phyloP scores from a whole-genome alignment of 352 stramenopile species.

The Phytophthora sojae region DNA sequence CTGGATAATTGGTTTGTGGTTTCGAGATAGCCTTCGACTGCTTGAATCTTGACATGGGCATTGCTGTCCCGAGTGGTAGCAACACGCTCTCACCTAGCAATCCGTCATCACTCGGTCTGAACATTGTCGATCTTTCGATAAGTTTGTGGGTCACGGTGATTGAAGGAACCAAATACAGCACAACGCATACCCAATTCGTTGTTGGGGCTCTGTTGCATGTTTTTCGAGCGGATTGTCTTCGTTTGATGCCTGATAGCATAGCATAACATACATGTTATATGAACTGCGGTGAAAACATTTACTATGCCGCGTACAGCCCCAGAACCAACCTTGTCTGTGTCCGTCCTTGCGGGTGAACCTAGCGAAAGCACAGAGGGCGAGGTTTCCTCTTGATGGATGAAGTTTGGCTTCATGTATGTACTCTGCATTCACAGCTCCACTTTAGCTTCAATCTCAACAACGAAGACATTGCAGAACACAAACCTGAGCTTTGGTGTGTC shows the following conservation, averaged over 20 bases:
- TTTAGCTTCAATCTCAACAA: background rate
- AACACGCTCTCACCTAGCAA: slow-evolving; percentile 49
- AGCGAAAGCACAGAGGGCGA: background rate
- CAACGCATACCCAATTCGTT: slow-evolving; percentile 10
- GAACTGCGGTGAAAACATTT: background rate
- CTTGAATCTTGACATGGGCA: slow-evolving; percentile 8
- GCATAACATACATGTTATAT: background rate
- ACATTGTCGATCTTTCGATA: background rate
- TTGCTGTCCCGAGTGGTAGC: slow-evolving; percentile 38
- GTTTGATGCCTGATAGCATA: background rate
- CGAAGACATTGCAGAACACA: background rate
- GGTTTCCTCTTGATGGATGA: slow-evolving; percentile 37
- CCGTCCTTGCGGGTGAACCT: slow-evolving; percentile 1
- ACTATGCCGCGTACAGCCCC: background rate
- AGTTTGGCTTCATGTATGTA: slow-evolving; percentile 48
- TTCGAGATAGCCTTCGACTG: background rate
- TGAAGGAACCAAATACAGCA: background rate
- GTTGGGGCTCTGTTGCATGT: background rate
- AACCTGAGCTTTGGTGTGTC: slow-evolving; percentile 24
- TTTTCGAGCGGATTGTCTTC: background rate
- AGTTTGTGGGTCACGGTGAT: background rate
- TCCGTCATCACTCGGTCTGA: slow-evolving; percentile 17
- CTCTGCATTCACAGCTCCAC: slow-evolving; percentile 13
- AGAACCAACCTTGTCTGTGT: background rate
- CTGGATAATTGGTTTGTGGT: slow-evolving; percentile 3